These are phyloP conservation scores for Crataegus laevigata DNA, from an alignment of 306 rosid genomes.

Conservation along the genomic window DNA sequence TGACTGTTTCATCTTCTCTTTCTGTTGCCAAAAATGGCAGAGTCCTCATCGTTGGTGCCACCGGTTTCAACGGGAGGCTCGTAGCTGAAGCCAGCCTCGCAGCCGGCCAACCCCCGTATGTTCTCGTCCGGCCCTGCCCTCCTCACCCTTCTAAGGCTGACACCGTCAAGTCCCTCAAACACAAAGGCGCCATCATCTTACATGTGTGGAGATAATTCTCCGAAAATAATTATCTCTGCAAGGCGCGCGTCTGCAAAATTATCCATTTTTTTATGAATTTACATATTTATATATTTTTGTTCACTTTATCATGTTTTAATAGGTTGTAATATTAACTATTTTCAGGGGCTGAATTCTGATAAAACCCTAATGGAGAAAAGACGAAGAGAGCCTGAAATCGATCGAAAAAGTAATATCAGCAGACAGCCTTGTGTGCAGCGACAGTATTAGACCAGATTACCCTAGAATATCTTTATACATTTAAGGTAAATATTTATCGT, in stretches of 20 bases:
- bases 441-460: conserved; percentile 39
- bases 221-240: neutral
- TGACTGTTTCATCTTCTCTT: conserved; percentile 31
- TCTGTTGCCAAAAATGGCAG: conserved; percentile 17
- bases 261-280: neutral
- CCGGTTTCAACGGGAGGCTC: conserved; percentile 58
- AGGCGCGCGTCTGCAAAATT: too few species aligned
- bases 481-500: conserved; percentile 30
- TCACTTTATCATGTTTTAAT: neutral
- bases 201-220: conserved; percentile 15
- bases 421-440: conserved; percentile 39
- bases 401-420: conserved; percentile 40
- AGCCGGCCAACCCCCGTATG: conserved; percentile 28
- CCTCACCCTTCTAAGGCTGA: conserved; percentile 18
- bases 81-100: conserved; percentile 48
- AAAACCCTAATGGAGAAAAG: conserved; percentile 38
- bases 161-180: conserved; percentile 32
- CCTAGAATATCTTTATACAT: too few species aligned
- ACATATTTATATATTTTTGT: neutral
- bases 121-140: conserved; percentile 33
- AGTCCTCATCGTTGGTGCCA: conserved; percentile 44
- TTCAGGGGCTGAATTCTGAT: conserved; percentile 44
- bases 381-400: conserved; percentile 40
- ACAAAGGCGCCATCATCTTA: conserved; percentile 45
- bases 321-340: neutral